Evolutionary conservation across 345 rosid species (phyloP), one percentile per base, ranked within the genome.

Genomic region (Conringia planisiliqua): DNA sequence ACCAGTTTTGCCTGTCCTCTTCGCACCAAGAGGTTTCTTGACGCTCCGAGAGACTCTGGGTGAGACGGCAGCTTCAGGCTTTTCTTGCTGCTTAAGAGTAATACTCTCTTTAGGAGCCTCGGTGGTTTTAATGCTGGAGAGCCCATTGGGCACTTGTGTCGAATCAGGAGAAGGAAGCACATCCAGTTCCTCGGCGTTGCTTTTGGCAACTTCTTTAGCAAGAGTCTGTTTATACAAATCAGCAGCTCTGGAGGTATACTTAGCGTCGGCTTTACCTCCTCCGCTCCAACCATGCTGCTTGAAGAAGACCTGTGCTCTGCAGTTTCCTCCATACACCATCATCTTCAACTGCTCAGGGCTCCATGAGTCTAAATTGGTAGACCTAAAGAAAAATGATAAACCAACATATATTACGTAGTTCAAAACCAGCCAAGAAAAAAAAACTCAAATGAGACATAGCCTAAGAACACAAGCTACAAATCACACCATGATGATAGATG

Each of bases 211-310:
- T 83, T 95, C 98, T 80, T 90, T 95, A 3, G 96, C 66, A 51
- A 94, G 96, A 44, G 76, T 68, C 81, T 91, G 97, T 87, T 84
- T 86, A 63, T 92, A 95, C 57, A 89, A 81, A 27, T 90, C 98
- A 44, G 99, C 97, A 77, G 98, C 92, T 82, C 97, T 86, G 3
- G 99, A 95, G n/a, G 94, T 95, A 80, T 90, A 95, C 85, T 95
- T 90, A n/a, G 97, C 90, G 73, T 95, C 99, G 74, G 88, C 87
- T 83, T 90, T 86, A 11, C 92, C 96, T 33, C 90, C 99, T 56
- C 85, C 91, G 66, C 80, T 83, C 99, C 99, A 95, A 55, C 99
- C 98, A 65, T 95, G 97, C 62, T 90, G 97, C 88, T 95, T 95
- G 79, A 95, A 95, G 79, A 95, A 95, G 54, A 63, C 90, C 11